A percentile compares a stretch with the other conserved stretches of the same genome.
phyloP scores from a whole-genome alignment of 192 early-diverging fungal species.

The Dissophora ornata region DNA sequence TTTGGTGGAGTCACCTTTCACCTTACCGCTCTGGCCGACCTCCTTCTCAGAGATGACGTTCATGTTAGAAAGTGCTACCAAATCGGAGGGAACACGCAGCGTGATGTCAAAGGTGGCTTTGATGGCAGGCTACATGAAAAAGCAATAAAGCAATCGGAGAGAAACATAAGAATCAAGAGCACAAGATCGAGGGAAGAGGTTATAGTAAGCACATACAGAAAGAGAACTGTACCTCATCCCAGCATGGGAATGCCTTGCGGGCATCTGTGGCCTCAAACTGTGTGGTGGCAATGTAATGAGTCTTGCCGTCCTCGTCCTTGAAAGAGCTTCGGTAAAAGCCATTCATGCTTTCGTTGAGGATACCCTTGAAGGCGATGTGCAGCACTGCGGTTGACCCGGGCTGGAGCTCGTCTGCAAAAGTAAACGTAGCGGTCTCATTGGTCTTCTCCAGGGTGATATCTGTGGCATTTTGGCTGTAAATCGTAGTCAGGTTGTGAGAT shows the following conservation, averaged over 20 bases:
- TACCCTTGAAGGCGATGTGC: conserved; percentile 70
- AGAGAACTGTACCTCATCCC: conserved; percentile 95
- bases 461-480: conserved; percentile 50
- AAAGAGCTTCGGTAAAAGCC: conserved; percentile 93
- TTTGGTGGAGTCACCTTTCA: conserved; percentile 43
- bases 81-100: conserved; percentile 77
- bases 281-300: conserved; percentile 86
- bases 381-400: conserved; percentile 64
- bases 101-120: conserved; percentile 97
- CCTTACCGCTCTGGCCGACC: conserved; percentile 59
- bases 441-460: conserved; percentile 59
- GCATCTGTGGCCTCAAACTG: conserved; percentile 96
- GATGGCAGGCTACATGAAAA: conserved; percentile 71
- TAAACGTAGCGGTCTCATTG: conserved; percentile 63
- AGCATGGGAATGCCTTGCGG: conserved; percentile 94
- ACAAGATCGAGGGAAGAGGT: no score
- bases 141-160: background rate
- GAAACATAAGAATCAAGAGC: no score
- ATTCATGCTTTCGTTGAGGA: conserved; percentile 88
- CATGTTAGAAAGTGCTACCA: conserved; percentile 95
- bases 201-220: no score
- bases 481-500: background rate
- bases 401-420: conserved; percentile 68
- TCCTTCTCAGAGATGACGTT: conserved; percentile 76
- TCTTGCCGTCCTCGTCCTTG: conserved; percentile 53